Conservation (phyloP, 257 asterid genomes). For the Knoxia roxburghii region DNA sequence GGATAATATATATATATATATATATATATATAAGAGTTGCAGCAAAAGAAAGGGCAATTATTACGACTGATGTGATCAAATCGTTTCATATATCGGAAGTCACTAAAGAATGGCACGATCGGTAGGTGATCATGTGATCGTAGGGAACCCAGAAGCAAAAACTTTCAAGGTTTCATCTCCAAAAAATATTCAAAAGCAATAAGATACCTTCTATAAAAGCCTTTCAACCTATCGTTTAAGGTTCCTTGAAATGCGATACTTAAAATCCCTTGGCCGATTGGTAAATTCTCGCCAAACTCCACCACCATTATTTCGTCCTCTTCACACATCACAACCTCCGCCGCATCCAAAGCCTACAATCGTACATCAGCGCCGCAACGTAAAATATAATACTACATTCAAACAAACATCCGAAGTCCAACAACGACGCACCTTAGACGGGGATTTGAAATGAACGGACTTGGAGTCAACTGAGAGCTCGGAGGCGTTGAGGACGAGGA, state of each 20-base stretch:
- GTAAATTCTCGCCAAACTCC: constrained; percentile 66
- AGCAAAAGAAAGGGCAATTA: no score
- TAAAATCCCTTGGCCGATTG: constrained; percentile 65
- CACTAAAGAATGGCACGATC: no score
- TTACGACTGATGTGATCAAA: no score
- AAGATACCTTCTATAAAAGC: constrained; percentile 78
- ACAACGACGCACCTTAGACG: constrained; percentile 33
- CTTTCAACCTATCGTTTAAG: constrained; percentile 89
- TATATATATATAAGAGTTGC: no score
- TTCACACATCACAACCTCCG: constrained; percentile 47
- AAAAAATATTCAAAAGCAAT: not conserved
- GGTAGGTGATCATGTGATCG: no score
- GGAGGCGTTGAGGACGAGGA: constrained; percentile 80
- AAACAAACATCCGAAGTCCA: not conserved
- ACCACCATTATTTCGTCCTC: constrained; percentile 71
- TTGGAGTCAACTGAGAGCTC: constrained; percentile 58
- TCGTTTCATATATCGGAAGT: no score
- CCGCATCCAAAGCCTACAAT: constrained; percentile 33
- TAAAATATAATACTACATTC: not conserved
- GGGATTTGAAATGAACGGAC: constrained; percentile 49
- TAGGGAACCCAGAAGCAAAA: not conserved
- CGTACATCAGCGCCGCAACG: not conserved
- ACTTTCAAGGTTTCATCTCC: not conserved
- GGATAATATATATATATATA: no score
- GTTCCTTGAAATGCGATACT: constrained; percentile 69